Percentiles rank a stretch among this genome's conserved stretches.
Evolutionary conservation across 768 basidiomycete species (phyloP).

Genomic region (Podaxis rugospora): DNA sequence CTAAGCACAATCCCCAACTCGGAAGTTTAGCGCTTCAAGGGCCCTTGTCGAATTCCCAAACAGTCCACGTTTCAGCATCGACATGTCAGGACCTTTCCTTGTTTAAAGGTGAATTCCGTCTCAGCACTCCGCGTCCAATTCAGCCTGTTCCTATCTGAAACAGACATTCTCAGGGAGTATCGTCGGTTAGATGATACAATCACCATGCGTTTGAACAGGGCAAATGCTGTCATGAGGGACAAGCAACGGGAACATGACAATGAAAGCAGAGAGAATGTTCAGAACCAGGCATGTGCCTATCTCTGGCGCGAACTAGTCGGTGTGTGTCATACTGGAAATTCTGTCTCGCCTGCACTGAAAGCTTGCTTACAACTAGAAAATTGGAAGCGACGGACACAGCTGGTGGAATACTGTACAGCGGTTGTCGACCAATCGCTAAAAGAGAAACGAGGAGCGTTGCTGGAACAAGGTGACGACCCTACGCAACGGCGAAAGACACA

Average conservation of each 20-base stretch:
- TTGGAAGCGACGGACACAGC: constrained; percentile 70
- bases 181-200: constrained; percentile 77
- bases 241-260: constrained; percentile 47
- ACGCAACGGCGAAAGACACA: constrained; percentile 45
- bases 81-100: constrained; percentile 73
- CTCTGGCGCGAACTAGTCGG: constrained; percentile 80
- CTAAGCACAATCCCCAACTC: constrained; percentile 39
- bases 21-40: constrained; percentile 70
- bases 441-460: constrained; percentile 47
- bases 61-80: constrained; percentile 66
- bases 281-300: constrained; percentile 71
- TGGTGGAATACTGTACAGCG: constrained; percentile 71
- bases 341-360: constrained; percentile 14
- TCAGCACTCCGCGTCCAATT: neutral
- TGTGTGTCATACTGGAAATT: constrained; percentile 29
- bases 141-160: constrained; percentile 2
- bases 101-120: constrained; percentile 60
- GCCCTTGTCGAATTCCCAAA: constrained; percentile 52
- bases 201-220: constrained; percentile 76
- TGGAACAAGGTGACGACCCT: constrained; percentile 39
- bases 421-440: constrained; percentile 63
- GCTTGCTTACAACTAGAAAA: constrained; percentile 32
- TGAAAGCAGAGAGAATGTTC: constrained; percentile 44
- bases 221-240: constrained; percentile 72
- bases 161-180: constrained; percentile 82